Evolutionary conservation across 1,139 yeast genomes (phyloP).

Genomic region (Yamadazyma mexicana): DNA sequence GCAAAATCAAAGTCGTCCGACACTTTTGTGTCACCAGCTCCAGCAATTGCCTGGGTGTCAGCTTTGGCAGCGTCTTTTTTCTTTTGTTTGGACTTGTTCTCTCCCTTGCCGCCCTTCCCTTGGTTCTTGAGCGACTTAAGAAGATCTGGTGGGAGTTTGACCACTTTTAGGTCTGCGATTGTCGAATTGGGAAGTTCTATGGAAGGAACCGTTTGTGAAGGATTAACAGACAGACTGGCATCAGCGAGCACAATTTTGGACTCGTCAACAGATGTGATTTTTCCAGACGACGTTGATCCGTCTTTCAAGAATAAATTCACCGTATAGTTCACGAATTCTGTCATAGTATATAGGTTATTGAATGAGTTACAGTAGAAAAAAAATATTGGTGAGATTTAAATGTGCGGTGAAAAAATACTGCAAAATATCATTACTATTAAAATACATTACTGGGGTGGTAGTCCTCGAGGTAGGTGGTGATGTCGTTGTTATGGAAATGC

Average conservation of each 20-base stretch:
- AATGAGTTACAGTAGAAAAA: not conserved
- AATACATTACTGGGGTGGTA: conserved; percentile 7
- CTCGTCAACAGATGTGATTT: conserved; percentile 44
- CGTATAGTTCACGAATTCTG: conserved; percentile 55
- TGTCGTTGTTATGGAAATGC: conserved; percentile 7
- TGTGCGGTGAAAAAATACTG: not conserved
- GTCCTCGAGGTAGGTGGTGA: conserved; percentile 7
- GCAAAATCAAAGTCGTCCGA: conserved; percentile 77
- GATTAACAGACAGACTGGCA: conserved; percentile 24
- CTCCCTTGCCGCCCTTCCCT: conserved; percentile 10
- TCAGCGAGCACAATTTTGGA: conserved; percentile 39
- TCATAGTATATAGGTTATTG: conserved; percentile 14
- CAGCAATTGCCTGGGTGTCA: not conserved
- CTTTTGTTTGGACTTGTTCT: conserved; percentile 11
- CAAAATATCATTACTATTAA: conserved; percentile 1
- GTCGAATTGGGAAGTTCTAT: conserved; percentile 31
- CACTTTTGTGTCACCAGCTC: conserved; percentile 5
- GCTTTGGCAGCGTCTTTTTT: conserved; percentile 5
- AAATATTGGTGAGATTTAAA: not conserved
- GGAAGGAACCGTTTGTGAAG: conserved; percentile 18
- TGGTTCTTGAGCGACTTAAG: conserved; percentile 17
- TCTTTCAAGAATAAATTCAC: conserved; percentile 51
- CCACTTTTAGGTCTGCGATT: conserved; percentile 51
- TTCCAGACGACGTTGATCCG: conserved; percentile 47
- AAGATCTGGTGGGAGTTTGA: conserved; percentile 45